phyloP scores from a whole-genome alignment of 202 grass and related monocot genomes.

The Setaria italica region DNA sequence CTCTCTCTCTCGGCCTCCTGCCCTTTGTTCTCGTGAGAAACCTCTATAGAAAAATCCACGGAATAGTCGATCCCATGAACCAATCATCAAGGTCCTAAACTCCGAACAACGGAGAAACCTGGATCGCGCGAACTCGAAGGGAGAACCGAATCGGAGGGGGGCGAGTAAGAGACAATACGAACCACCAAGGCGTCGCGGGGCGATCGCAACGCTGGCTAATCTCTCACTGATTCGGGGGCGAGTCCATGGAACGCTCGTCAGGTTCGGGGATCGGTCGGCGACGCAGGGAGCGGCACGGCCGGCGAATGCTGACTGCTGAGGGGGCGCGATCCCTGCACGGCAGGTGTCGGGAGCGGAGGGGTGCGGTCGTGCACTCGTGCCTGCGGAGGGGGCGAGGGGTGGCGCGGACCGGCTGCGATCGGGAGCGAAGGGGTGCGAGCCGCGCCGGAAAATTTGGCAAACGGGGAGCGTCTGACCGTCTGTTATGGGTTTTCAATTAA shows the following conservation, averaged over 20 bases:
- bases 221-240: not conserved
- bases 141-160: not conserved
- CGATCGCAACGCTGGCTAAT: not conserved
- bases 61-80: not conserved
- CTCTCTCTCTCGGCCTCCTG: not conserved
- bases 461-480: too few relatives aligned
- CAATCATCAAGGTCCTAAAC: not conserved
- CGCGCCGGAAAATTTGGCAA: too few relatives aligned
- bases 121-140: not conserved
- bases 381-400: not conserved
- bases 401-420: not conserved
- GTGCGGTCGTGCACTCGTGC: too few relatives aligned
- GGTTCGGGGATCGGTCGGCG: not conserved
- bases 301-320: not conserved
- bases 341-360: not conserved
- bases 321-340: not conserved
- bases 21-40: not conserved
- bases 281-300: not conserved
- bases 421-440: not conserved
- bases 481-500: too few relatives aligned
- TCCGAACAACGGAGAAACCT: not conserved
- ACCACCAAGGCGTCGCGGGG: not conserved
- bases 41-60: not conserved
- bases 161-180: not conserved
- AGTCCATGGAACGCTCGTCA: constrained; percentile 17